Base-by-base conservation (phyloP, 768 basidiomycete genomes). In the Agaricus subrufescens region DNA sequence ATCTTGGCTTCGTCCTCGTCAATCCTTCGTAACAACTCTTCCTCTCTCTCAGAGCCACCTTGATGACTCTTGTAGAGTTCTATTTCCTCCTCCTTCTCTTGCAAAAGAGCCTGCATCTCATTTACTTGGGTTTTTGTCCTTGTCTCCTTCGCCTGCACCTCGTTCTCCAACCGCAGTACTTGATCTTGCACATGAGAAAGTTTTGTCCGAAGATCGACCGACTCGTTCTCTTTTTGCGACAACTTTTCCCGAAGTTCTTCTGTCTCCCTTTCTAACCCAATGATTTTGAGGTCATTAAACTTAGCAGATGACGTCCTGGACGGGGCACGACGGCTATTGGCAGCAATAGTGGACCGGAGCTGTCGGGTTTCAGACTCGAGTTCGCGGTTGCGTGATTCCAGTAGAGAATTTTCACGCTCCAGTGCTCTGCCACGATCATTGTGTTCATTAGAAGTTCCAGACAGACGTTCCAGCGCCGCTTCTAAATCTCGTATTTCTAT, bases 1-100 rank as follows among this genome's bases (percentile, higher is more conserved):
- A 89, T 84, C 67, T 83, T 86, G 4, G 80, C 82, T 47, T 84
- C 84, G 59, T 90, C 87, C 62, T 87, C 86, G 44, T 90, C 87
- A 29, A 91, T 82, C 60, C 89, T 75, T 66, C 77, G 75, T 65
- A 85, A 58, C 29, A 90, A 63, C 52, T 83, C 83, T 26, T 78
- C 76, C 65, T 90, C 89, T 50, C 88, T 72, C 57, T 72, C 71
- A 23, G 68, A 72, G 27, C 75, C 68, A 2, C 72, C 80, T 25
- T 69, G 66, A 31, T 75, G 71, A 31, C 66, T 72, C 62, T 65
- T 72, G 44, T 82, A 53, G 43, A 72, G 76, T 19, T 67, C 68
- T 9, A 89, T 60, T 58, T 90, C 89, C 40, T 83, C 82, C 30
- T 85, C 81, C 61, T 76, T 83, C 60, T 79, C 81, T 45, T 80